Base-by-base conservation (phyloP, 352 stramenopile genomes). In the Phytophthora europaea region DNA sequence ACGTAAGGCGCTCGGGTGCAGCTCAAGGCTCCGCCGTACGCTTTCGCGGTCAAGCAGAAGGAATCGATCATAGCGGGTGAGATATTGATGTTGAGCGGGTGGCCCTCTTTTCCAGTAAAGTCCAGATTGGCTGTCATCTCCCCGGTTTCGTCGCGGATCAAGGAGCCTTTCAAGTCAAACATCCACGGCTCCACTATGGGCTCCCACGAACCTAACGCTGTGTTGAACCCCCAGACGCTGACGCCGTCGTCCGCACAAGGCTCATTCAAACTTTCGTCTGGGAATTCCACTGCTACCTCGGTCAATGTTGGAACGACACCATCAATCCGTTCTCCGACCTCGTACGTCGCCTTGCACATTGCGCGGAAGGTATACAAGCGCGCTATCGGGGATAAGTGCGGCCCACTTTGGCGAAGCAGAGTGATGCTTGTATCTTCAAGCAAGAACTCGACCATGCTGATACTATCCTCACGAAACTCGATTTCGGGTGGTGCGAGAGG, bases 141-240 rank as follows among this genome's bases (percentile, higher is more conserved):
- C 7, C 85, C 87, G 1, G 58, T 76, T 48, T 81, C 61, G 60
- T 89, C 73, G 6, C 79, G 76, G 47, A 75, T 67, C 3, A 88
- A 53, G 10, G 59, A 72, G 0, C 88, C 53, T 2, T 47, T 70
- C 16, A 92, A 61, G 47, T 73, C 79, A 43, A 93, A 96, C 47
- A 86, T 91, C 85, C 87, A 95, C 2, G 90, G 88, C 51, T 95
- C 87, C 12, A 94, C 61, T 16, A 93, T 84, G 2, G 89, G 90
- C 56, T 96, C 90, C 88, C 85, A 95, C 13, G 88, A 88, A 0
- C 90, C 88, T 3, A 95, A 60, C 3, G 87, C 67, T 7, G 84
- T 81, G 65, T 95, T 94, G 38, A 96, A 95, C 20, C 81, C 81
- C 88, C 87, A 96, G 10, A 90, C 66, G 45, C 88, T 95, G 10